Base-by-base conservation (phyloP, 2,329 filamentous ascomycete species). In the Daldinia sp. region DNA sequence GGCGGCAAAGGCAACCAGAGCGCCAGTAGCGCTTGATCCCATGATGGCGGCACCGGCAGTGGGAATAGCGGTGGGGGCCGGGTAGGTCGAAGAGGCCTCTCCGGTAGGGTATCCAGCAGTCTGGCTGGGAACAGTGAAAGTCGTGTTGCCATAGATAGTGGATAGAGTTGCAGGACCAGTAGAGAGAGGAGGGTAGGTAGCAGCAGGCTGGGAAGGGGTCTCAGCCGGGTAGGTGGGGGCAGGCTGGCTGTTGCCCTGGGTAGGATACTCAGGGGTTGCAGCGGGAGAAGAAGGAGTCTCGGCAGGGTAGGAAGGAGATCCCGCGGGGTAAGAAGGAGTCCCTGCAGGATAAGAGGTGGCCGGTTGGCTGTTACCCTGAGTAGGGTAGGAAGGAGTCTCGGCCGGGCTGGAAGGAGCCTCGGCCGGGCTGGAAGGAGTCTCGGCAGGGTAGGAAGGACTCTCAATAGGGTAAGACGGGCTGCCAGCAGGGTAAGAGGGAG, bases 81-180 rank as follows among this genome's bases (percentile, higher is more conserved):
- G 51, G 39, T 30, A 33, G 2, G 60, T 69, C 23, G 66, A 58
- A 41, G 60, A 65, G 15, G 64, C 35, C 10, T 53, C 57, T 53
- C 15, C 54, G 15, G 65, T 67, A 18, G 69, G 54, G 46, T 60
- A 63, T 50, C 57, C 50, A 28, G 42, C 23, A 42, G 46, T 60
- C 48, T 58, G 79, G 89, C 90, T 91, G 26, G 88, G 90, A 74
- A 88, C 88, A 73, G 84, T 84, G 4, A 84, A 87, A 71, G 84
- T 86, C 62, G 82, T 87, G 23, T 82, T 67, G 60, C 65, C 35
- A 39, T 71, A 71, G 55, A 60, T 37, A n/a, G 63, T 69, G 4
- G 67, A 66, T 53, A 70, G 62, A 41, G 69, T 70, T 3, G 67
- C n/a, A 18, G 46, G 37, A 46, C 57, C 28, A 46, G 13, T 50